Conservation (phyloP, 2,329 filamentous ascomycete species). For the Emergomyces africanus region DNA sequence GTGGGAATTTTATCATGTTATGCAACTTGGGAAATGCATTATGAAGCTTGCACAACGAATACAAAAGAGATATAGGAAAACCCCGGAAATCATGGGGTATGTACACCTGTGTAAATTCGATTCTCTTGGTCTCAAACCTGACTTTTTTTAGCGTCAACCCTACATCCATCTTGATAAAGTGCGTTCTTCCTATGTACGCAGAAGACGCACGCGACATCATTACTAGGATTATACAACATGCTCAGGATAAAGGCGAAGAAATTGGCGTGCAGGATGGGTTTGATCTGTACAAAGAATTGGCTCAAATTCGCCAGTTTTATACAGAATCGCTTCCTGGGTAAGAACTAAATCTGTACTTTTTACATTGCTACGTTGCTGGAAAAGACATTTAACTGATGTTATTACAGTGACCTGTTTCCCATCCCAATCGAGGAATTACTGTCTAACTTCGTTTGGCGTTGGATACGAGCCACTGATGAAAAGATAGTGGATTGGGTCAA, state of each 20-base stretch:
- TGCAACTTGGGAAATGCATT: constrained; percentile 75
- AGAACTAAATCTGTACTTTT: constrained; percentile 9
- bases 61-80: constrained; percentile 81
- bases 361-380: not conserved
- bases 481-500: constrained; percentile 77
- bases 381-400: not conserved
- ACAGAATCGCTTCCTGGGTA: constrained; percentile 55
- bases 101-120: constrained; percentile 6
- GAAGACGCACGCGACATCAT: constrained; percentile 80
- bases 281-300: constrained; percentile 78
- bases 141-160: constrained; percentile 38
- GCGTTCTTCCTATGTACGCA: constrained; percentile 80
- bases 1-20: constrained; percentile 86
- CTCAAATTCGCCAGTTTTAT: constrained; percentile 73
- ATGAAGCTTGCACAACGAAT: constrained; percentile 78
- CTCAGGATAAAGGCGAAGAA: constrained; percentile 56
- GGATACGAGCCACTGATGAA: constrained; percentile 69
- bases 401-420: constrained; percentile 51
- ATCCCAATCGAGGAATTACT: constrained; percentile 80
- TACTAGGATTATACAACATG: constrained; percentile 61
- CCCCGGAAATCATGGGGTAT: constrained; percentile 70
- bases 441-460: constrained; percentile 90
- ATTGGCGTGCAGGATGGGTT: constrained; percentile 87
- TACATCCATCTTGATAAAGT: constrained; percentile 61
- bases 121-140: constrained; percentile 6